These are phyloP conservation scores for Wickerhamiella pararugosa DNA, from an alignment of 1,139 yeast species.

Conservation along the genomic window DNA sequence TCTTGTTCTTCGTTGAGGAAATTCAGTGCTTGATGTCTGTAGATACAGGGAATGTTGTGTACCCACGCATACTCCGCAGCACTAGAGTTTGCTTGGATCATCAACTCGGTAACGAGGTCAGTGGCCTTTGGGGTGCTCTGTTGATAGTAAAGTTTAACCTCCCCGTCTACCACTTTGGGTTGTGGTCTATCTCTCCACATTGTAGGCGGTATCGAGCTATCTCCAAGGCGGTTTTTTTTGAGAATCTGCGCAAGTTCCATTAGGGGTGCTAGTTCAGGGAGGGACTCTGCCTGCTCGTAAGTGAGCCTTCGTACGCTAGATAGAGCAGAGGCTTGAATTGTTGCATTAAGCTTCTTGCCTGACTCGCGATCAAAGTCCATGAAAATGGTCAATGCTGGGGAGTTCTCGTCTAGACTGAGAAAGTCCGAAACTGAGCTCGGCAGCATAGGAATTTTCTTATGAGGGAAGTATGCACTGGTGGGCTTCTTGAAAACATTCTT, in stretches of 20 bases:
- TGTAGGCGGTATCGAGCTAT: slow-evolving; percentile 20
- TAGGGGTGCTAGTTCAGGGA: slow-evolving; percentile 18
- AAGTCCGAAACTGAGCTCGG: slow-evolving; percentile 43
- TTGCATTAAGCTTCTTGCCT: slow-evolving; percentile 17
- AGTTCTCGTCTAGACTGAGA: slow-evolving; percentile 33
- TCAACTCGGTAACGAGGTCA: slow-evolving; percentile 55
- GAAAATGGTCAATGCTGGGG: slow-evolving; percentile 32
- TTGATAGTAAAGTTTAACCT: slow-evolving; percentile 15
- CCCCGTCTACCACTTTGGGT: slow-evolving; percentile 11
- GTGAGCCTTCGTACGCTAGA: slow-evolving; percentile 34
- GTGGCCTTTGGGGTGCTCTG: slow-evolving; percentile 15
- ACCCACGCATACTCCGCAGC: slow-evolving; percentile 38
- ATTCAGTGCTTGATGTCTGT: slow-evolving; percentile 34
- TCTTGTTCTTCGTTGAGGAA: slow-evolving; percentile 16
- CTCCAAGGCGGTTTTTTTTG: slow-evolving; percentile 19
- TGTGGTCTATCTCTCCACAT: slow-evolving; percentile 12
- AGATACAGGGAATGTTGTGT: slow-evolving; percentile 43
- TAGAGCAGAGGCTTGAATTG: slow-evolving; percentile 24
- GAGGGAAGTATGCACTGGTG: slow-evolving; percentile 64
- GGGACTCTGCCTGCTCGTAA: slow-evolving; percentile 34
- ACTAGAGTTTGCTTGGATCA: slow-evolving; percentile 61
- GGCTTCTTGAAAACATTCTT: slow-evolving; percentile 46
- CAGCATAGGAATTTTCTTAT: slow-evolving; percentile 51
- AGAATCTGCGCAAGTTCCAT: background rate
- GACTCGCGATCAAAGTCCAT: slow-evolving; percentile 25